Conservation (phyloP, 768 basidiomycete species). For the Mycena vitilis region DNA sequence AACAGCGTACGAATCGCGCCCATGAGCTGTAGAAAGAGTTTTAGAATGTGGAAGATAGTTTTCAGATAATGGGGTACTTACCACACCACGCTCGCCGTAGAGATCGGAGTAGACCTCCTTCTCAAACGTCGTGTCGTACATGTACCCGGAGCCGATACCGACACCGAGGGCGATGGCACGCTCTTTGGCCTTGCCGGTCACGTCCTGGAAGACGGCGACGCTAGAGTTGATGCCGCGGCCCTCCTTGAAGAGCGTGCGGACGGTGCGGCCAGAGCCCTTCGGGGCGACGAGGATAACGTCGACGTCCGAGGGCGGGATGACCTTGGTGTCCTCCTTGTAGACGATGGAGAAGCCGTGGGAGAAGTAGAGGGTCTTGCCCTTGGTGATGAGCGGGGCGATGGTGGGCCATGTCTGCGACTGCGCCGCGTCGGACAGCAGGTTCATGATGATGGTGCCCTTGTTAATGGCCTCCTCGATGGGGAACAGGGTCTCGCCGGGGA, state of each 20-base stretch:
- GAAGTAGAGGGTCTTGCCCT: slow-evolving; percentile 99
- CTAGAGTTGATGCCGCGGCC: slow-evolving; percentile 98
- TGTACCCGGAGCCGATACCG: slow-evolving; percentile 94
- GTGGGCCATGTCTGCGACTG: slow-evolving; percentile 95
- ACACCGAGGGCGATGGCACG: slow-evolving; percentile 96
- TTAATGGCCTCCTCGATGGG: slow-evolving; percentile 98
- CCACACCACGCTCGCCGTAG: slow-evolving; percentile 99
- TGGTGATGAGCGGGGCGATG: slow-evolving; percentile 94
- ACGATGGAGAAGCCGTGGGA: slow-evolving; percentile 99
- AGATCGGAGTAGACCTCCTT: slow-evolving; percentile 99
- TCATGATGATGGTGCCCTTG: slow-evolving; percentile 99
- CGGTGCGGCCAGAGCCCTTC: slow-evolving; percentile 98
- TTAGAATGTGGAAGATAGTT: slow-evolving; percentile 17
- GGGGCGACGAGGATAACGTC: slow-evolving; percentile 99
- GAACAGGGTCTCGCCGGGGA: slow-evolving; percentile 98
- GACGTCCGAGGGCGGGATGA: slow-evolving; percentile 90
- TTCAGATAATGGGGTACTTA: slow-evolving; percentile 56
- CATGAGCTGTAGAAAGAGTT: slow-evolving; percentile 75
- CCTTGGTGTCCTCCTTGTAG: slow-evolving; percentile 96
- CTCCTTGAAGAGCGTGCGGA: slow-evolving; percentile 99
- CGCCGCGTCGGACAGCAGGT: slow-evolving; percentile 98
- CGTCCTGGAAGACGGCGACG: slow-evolving; percentile 96
- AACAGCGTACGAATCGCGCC: slow-evolving; percentile 86
- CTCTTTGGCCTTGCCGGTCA: slow-evolving; percentile 97
- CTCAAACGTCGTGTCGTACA: slow-evolving; percentile 99